Evolutionary conservation across 257 asterid genomes (phyloP), one percentile per base, ranked within the genome.

Genomic region (Henckelia pumila): DNA sequence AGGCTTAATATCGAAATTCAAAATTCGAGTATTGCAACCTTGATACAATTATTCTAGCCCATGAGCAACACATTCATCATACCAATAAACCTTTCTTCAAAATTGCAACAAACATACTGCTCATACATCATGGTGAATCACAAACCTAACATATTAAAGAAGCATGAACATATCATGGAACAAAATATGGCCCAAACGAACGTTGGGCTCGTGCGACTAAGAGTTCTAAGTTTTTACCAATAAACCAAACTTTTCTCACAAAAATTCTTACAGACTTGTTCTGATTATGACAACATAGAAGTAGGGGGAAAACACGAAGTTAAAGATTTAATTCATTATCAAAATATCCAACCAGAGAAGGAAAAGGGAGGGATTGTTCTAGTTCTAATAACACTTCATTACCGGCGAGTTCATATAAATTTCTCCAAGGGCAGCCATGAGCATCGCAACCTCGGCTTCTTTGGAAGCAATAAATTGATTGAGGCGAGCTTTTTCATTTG

Each of bases 361-460:
- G 30, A 65, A 63, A 2, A 35, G 61, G 7, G n/a, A n/a, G 47
- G 30, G 53, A 35, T 67, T 61, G 25, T n/a, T 69, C n/a, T 21
- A 24, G 49, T 25, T 59, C 32, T 37, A 30, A 29, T 55, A 56
- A 63, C 25, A 25, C 20, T 76, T 57, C 69, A 57, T 76, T 87
- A 92, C 98, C 81, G 78, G 89, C 13, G 84, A 86, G 63, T 73
- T 83, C 55, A 71, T 70, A 72, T 77, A 80, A 69, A 69, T 68
- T 70, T 93, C 95, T 32, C 96, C 99, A 19, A 93, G 96, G 66
- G 92, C 80, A 68, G 99, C 99, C 89, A 82, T 77, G 20, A 93
- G 91, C 69, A 87, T 88, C 17, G 95, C 88, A 56, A 91, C 79
- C 82, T 93, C 99, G 29, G 99, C 97, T 79, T 93, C 99, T 78